Evolutionary conservation across 2,329 filamentous ascomycete genomes (phyloP), one percentile per base, ranked within the genome.

Genomic region (Teratosphaeria zuluensis): DNA sequence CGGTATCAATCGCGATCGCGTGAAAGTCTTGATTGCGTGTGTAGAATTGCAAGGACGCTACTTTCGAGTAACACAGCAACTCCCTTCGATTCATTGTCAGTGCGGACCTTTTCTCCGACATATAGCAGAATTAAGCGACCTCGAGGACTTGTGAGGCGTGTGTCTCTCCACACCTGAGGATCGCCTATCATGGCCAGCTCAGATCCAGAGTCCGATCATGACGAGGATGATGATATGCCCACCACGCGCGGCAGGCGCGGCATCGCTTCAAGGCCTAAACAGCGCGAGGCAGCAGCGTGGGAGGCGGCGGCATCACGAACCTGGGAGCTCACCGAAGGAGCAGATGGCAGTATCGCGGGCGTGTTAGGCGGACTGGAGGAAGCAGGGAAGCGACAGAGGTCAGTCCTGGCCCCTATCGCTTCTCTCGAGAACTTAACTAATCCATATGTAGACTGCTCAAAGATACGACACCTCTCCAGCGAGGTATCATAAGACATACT

Each of bases 401-500:
- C 42, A 48, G 61, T 55, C 51, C 12, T 56, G 28, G 53, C 28
- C 33, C 46, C 32, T 53, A 51, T 56, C 56, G 48, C 58, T 59
- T 28, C 51, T 46, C 12, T 53, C 16, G 24, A 19, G 55, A 12
- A 48, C 7, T 3, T 28, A 3, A 35, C 51, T 53, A 54, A 59
- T 56, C 59, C 38, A 56, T 46, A 12, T 19, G 12, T 42, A 89
- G 92, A 66, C 77, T 97, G 61, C 80, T 95, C 61, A 89, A 90
- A 73, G 94, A 99, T 72, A 97, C 94, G 31, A 97, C 92, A 54
- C 94, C 94, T 12, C 79, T 99, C 57, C 94, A 99, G 75, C 84
- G 94, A 66, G 94, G 94, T 62, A 99, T 99, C 68, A 99, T 99
- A 74, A 87, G 94, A n/a, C 92, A 99, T 74, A 77, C 97, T 55